These are phyloP conservation scores for Leptographium lundbergii DNA, from an alignment of 2,329 filamentous ascomycete species.

Conservation along the genomic window DNA sequence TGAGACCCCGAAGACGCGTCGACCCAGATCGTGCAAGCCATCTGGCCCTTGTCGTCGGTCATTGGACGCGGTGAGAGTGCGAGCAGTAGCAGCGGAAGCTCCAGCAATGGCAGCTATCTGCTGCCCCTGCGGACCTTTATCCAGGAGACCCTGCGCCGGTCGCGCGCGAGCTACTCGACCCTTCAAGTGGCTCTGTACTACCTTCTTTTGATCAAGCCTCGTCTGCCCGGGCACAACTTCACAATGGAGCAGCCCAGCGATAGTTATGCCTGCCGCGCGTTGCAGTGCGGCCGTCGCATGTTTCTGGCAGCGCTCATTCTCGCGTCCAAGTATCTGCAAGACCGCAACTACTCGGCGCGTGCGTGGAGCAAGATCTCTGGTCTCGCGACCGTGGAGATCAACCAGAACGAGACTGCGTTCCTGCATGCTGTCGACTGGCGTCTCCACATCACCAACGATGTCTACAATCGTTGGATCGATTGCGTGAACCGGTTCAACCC, in stretches of 20 bases:
- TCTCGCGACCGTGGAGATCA: constrained; percentile 86
- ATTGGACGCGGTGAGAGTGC: constrained; percentile 61
- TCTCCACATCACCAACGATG: constrained; percentile 78
- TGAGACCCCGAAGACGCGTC: constrained; percentile 61
- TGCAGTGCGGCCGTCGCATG: constrained; percentile 95
- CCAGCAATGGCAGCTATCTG: constrained; percentile 30
- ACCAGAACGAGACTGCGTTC: constrained; percentile 91
- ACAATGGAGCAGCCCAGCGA: constrained; percentile 75
- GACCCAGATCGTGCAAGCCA: constrained; percentile 90
- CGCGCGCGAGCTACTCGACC: constrained; percentile 93
- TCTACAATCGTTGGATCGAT: constrained; percentile 89
- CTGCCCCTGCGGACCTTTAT: constrained; percentile 91
- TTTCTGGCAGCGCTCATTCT: constrained; percentile 90
- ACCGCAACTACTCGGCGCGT: constrained; percentile 92
- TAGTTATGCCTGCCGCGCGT: constrained; percentile 57
- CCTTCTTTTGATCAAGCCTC: constrained; percentile 82
- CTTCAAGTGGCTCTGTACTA: constrained; percentile 96
- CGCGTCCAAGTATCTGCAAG: constrained; percentile 95
- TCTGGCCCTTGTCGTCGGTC: constrained; percentile 85
- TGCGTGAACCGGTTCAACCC: constrained; percentile 79
- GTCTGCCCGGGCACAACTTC: constrained; percentile 72
- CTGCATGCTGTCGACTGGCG: constrained; percentile 85
- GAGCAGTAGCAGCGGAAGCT: constrained; percentile 31
- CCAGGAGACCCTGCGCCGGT: constrained; percentile 89
- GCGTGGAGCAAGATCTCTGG: constrained; percentile 99